Evolutionary conservation across 1,284 basidiomycete species (phyloP).

Genomic region (Trichosporon sp.): DNA sequence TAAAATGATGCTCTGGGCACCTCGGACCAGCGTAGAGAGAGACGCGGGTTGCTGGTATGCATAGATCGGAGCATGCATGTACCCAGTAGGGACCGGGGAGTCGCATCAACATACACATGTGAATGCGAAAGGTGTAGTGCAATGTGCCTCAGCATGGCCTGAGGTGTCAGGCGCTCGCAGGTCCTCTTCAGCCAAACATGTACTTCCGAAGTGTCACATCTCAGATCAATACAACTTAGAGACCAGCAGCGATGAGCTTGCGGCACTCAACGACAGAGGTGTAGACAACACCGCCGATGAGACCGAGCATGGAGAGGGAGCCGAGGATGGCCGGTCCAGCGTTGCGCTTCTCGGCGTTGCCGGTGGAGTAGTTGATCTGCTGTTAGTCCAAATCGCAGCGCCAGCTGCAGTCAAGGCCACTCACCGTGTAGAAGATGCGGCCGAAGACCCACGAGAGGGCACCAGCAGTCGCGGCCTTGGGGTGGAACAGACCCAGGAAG

Average conservation of each 20-base stretch:
- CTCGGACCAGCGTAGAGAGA: too few relatives aligned
- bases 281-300: neutral
- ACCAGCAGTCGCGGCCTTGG: constrained; percentile 27
- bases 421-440: constrained; percentile 35
- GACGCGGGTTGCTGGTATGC: too few relatives aligned
- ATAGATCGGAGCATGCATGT: too few relatives aligned
- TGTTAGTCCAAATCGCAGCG: neutral
- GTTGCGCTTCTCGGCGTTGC: constrained; percentile 21
- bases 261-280: neutral
- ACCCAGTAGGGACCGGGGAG: too few relatives aligned
- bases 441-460: constrained; percentile 28
- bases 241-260: constrained; percentile 17
- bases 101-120: too few relatives aligned
- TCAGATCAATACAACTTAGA: neutral
- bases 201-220: neutral
- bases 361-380: constrained; percentile 30
- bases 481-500: constrained; percentile 40
- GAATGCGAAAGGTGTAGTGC: too few relatives aligned
- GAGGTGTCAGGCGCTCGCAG: too few relatives aligned
- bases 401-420: constrained; percentile 5
- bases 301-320: constrained; percentile 21
- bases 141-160: too few relatives aligned
- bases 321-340: constrained; percentile 18
- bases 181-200: too few relatives aligned
- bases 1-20: too few relatives aligned